Evolutionary conservation across 306 rosid species (phyloP), one percentile per base, ranked within the genome.

Genomic region (Prinsepia uniflora): DNA sequence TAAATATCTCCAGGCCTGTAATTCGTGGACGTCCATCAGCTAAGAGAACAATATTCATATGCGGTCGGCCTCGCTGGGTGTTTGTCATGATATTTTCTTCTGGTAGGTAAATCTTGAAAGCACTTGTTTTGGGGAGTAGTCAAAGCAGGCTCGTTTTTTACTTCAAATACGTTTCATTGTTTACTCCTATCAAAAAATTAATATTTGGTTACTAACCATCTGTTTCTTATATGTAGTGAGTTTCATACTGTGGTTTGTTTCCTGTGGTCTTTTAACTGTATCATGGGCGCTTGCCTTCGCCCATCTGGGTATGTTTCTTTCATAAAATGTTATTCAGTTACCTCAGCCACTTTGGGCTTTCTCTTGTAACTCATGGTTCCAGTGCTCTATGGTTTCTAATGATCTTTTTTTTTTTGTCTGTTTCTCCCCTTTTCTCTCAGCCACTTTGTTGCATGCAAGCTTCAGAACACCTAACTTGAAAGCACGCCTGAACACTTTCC

Each of bases 11-110:
- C 89, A 95, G 99, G 90, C 99, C 99, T 82, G 99, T 95, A 58
- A 89, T 95, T 71, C 97, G 99, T 79, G 97, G 99, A 65, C 99
- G 97, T 66, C 97, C 99, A 48, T 86, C 97, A 70, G 83, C 96
- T 50, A 95, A 91, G 82, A 85, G 99, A 81, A 78, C 96, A 69
- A 91, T 95, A 74, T 77, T 78, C 81, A 86, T 95, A 58, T 95
- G 99, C 53, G 97, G 97, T 24, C 96, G 74, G 48, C 97, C 97
- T 47, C 96, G 99, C 68, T 91, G 96, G 97, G 87, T 89, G 78
- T 89, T 85, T 86, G 96, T 87, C 76, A 62, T 83, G 85, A 63
- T 86, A 69, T 86, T 86, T 75, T 84, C 92, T 72, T 81, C 84
- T 65, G 97, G 99, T 95, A 95, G 73, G 73, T 56, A 54, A 61